A percentile compares a stretch with the other conserved stretches of the same genome.
Conservation (phyloP, 2,329 filamentous ascomycete species). For the Calonectria hawksworthii region DNA sequence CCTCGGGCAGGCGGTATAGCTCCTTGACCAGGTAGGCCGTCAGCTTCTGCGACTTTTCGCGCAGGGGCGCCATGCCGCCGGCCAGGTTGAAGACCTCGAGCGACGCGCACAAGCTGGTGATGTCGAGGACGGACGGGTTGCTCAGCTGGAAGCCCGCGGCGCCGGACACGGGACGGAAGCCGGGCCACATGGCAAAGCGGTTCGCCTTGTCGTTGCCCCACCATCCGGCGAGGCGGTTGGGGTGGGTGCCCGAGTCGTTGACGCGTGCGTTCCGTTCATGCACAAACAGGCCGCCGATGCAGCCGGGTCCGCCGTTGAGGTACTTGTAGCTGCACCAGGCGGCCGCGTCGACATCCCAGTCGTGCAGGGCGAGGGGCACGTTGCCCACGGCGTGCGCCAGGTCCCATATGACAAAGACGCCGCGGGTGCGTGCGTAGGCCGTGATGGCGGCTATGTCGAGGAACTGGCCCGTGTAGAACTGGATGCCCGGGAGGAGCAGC, state of each 20-base stretch:
- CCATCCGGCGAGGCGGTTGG: conserved; percentile 80
- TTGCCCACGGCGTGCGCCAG: conserved; percentile 87
- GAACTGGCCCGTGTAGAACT: conserved; percentile 89
- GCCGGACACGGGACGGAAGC: conserved; percentile 80
- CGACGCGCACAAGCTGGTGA: conserved; percentile 78
- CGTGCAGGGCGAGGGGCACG: conserved; percentile 79
- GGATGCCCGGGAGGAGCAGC: conserved; percentile 83
- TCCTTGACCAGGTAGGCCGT: conserved; percentile 81
- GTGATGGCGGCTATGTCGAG: conserved; percentile 86
- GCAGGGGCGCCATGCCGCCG: conserved; percentile 71
- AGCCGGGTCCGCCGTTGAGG: conserved; percentile 83
- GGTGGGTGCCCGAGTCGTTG: conserved; percentile 60
- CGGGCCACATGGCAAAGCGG: conserved; percentile 83
- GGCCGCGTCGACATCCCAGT: conserved; percentile 89
- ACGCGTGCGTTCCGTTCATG: conserved; percentile 77
- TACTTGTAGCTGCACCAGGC: conserved; percentile 94
- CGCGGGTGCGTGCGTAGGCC: conserved; percentile 75
- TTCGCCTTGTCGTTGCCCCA: conserved; percentile 81
- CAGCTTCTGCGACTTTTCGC: conserved; percentile 68
- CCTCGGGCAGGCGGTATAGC: conserved; percentile 54
- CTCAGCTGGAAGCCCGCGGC: conserved; percentile 84
- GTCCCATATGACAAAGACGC: conserved; percentile 84
- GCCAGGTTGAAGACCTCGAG: conserved; percentile 70
- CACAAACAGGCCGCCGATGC: conserved; percentile 83
- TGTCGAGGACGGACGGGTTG: conserved; percentile 80